phyloP scores from a whole-genome alignment of 2,329 filamentous ascomycete species.

The Hymenoscyphus occultus region DNA sequence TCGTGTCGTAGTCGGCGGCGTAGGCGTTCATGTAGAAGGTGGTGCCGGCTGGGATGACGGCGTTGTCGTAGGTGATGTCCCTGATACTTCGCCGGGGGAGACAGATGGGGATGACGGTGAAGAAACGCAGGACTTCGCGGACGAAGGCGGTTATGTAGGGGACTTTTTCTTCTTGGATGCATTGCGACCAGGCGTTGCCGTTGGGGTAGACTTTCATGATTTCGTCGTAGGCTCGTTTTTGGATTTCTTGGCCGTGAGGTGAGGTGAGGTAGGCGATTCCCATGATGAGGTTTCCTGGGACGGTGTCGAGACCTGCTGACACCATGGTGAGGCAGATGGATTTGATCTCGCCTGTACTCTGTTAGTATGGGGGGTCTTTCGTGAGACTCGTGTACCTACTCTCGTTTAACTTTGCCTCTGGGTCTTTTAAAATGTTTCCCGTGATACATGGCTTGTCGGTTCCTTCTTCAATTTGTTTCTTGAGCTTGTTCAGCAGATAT shows the following conservation, averaged over 20 bases:
- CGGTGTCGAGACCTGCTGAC: constrained; percentile 76
- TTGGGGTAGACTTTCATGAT: constrained; percentile 70
- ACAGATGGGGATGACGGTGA: constrained; percentile 76
- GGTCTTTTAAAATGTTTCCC: constrained; percentile 59
- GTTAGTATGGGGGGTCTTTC: constrained; percentile 39
- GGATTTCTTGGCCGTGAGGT: constrained; percentile 64
- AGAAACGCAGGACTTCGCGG: constrained; percentile 76
- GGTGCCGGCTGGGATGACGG: constrained; percentile 68
- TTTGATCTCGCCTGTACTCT: constrained; percentile 65
- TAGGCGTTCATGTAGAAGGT: constrained; percentile 83
- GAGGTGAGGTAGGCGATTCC: constrained; percentile 73
- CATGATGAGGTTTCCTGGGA: constrained; percentile 77
- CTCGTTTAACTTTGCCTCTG: constrained; percentile 65
- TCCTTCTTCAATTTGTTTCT: constrained; percentile 58
- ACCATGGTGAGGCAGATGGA: constrained; percentile 82
- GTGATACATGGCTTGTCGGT: constrained; percentile 67
- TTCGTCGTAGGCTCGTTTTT: constrained; percentile 65
- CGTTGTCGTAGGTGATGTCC: constrained; percentile 66
- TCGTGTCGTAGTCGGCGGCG: constrained; percentile 68
- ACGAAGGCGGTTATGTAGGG: constrained; percentile 75
- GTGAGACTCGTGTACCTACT: constrained; percentile 42
- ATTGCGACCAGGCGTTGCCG: constrained; percentile 73
- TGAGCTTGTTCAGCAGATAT: constrained; percentile 56
- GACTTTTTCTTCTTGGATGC: constrained; percentile 70
- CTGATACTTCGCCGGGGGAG: constrained; percentile 70